A percentile compares a stretch with the other conserved stretches of the same genome.
Evolutionary conservation across 371 early-diverging fungal genomes (phyloP).

Genomic region (Mucor mucedo): DNA sequence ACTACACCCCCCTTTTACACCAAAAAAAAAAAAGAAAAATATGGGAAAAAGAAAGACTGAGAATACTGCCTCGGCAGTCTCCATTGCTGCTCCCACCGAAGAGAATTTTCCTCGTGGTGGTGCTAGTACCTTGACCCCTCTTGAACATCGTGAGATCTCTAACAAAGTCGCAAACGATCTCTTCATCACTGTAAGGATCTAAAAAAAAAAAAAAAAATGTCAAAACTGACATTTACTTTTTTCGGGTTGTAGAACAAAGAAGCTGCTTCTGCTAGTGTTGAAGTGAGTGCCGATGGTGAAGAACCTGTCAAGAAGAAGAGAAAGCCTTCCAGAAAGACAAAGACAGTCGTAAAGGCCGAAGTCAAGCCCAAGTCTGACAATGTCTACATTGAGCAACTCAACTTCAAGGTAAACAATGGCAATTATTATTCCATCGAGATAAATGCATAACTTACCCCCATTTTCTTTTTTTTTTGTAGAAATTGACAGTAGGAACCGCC

Average conservation of each 20-base stretch:
- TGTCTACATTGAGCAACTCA: slow-evolving; percentile 57
- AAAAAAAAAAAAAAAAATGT: background rate
- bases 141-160: slow-evolving; percentile 81
- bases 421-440: background rate
- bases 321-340: slow-evolving; percentile 37
- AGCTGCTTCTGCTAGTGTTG: slow-evolving; percentile 27
- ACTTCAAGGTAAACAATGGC: slow-evolving; percentile 55
- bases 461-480: slow-evolving; percentile 42
- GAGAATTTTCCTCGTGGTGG: slow-evolving; percentile 85
- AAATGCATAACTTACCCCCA: background rate
- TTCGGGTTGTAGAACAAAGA: slow-evolving; percentile 12
- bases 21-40: background rate
- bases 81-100: slow-evolving; percentile 32
- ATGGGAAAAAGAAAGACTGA: slow-evolving; percentile 29
- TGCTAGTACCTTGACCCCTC: slow-evolving; percentile 76
- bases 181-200: slow-evolving; percentile 39
- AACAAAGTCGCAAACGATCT: slow-evolving; percentile 75
- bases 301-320: slow-evolving; percentile 66
- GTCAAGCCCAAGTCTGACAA: slow-evolving; percentile 51
- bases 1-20: no score
- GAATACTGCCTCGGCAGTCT: slow-evolving; percentile 28
- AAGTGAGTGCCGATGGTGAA: slow-evolving; percentile 15
- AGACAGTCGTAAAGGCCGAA: slow-evolving; percentile 27
- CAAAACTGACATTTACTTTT: background rate
- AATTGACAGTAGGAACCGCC: slow-evolving; percentile 73